Evolutionary conservation across 176 grass and related monocot species (phyloP), one percentile per base, ranked within the genome.

Genomic region (Zoysia pacifica): DNA sequence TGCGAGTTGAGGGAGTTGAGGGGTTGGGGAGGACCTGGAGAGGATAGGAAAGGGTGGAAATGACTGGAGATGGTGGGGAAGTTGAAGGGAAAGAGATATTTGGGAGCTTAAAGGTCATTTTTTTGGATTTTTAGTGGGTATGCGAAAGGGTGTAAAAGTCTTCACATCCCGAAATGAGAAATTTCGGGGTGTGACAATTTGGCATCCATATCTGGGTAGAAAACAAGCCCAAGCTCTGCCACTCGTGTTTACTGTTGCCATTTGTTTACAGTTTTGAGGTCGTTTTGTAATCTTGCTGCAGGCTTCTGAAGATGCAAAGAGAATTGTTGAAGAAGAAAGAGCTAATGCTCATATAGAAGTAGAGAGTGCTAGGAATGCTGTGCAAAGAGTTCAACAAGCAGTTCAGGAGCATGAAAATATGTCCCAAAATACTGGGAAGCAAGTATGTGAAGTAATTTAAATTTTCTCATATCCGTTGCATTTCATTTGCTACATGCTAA

Each of bases 251-350:
- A 5, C 37, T 18, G 8, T 53, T 88, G 46, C 41, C 50, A 14
- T 84, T 84, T 62, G 41, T 65, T 65, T 85, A 61, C 52, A 73
- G 2, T 2, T 59, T 70, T 81, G 48, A 72, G 19, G 38, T 74
- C 65, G 37, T 51, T 88, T 6, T 79, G 15, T 38, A 13, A 3
- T 78, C 52, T 78, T 87, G 71, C 11, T 64, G 62, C 86, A 97
- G 93, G 90, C 93, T 86, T 93, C 93, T 76, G 93, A 97, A 91
- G 93, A 93, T 82, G 93, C 93, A 39, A 93, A 93, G 82, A 91
- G 69, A 79, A 86, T 97, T 75, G 93, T 93, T 86, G 90, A 97
- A 71, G 93, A 97, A 82, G 93, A 97, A 93, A 88, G 93, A 78
- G 56, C 73, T 76, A 87, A 86, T 86, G 90, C 93, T 68, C 90